Evolutionary conservation across 768 basidiomycete genomes (phyloP).

Genomic region (Pisolithus orientalis): DNA sequence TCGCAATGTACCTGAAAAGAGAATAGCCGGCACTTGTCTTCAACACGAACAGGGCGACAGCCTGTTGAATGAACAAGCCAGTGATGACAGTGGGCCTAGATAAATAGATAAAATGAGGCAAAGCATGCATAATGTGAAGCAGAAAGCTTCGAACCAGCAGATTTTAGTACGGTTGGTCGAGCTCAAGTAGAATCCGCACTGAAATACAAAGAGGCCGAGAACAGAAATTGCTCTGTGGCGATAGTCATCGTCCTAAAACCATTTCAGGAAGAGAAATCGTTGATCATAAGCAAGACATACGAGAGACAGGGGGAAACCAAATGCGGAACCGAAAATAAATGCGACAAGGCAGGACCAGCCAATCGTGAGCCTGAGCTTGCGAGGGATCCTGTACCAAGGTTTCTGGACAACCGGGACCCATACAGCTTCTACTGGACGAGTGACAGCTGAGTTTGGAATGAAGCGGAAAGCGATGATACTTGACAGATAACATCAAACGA

Average conservation of each 20-base stretch:
- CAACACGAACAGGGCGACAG: slow-evolving; percentile 83
- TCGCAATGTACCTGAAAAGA: slow-evolving; percentile 80
- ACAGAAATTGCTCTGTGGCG: slow-evolving; percentile 80
- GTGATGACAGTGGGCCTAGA: slow-evolving; percentile 80
- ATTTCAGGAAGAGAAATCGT: slow-evolving; percentile 9
- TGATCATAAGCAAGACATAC: slow-evolving; percentile 30
- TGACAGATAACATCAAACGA: not conserved
- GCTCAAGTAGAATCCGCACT: slow-evolving; percentile 62
- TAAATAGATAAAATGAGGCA: not conserved
- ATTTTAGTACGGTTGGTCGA: slow-evolving; percentile 59
- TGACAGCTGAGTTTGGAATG: slow-evolving; percentile 65
- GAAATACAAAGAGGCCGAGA: slow-evolving; percentile 75
- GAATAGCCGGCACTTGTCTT: slow-evolving; percentile 78
- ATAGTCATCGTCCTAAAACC: slow-evolving; percentile 52
- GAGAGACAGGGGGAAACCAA: slow-evolving; percentile 61
- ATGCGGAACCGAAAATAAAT: slow-evolving; percentile 81
- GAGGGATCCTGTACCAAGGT: slow-evolving; percentile 63
- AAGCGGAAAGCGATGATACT: slow-evolving; percentile 82
- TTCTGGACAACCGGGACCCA: slow-evolving; percentile 62
- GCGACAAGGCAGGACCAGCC: slow-evolving; percentile 76
- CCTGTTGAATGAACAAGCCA: slow-evolving; percentile 81
- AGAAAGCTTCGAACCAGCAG: slow-evolving; percentile 52
- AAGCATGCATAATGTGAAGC: not conserved
- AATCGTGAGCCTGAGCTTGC: slow-evolving; percentile 47
- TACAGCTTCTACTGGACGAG: slow-evolving; percentile 62